These are phyloP conservation scores for Penicillium bialowiezense DNA, from an alignment of 495 filamentous ascomycete species.

Conservation along the genomic window DNA sequence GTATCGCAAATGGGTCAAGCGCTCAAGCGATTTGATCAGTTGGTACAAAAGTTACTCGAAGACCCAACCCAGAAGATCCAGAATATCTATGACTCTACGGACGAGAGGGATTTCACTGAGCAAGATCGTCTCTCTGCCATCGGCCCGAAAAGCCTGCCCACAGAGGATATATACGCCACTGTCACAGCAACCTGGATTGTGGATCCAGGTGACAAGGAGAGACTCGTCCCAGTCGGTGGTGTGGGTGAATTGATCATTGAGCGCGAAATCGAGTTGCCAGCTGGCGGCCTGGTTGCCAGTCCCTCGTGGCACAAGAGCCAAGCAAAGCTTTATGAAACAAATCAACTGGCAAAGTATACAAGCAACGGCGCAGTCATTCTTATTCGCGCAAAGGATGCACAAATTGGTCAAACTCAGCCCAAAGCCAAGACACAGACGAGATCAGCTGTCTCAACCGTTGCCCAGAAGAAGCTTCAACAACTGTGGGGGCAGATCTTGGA, in stretches of 20 bases:
- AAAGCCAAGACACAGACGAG: neutral
- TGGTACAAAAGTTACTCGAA: constrained; percentile 32
- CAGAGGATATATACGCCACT: constrained; percentile 13
- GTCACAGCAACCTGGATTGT: constrained; percentile 35
- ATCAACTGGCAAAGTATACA: constrained; percentile 1
- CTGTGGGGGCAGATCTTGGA: constrained; percentile 1
- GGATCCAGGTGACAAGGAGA: constrained; percentile 26
- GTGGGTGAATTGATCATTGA: constrained; percentile 40
- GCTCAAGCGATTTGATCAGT: constrained; percentile 32
- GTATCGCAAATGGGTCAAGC: constrained; percentile 20
- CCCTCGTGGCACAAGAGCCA: neutral
- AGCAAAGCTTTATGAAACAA: constrained; percentile 17
- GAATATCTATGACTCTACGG: neutral
- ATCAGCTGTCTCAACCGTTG: neutral
- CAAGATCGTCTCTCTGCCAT: constrained; percentile 1
- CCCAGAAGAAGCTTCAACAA: neutral
- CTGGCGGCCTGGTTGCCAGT: neutral
- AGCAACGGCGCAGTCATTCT: neutral
- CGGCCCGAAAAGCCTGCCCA: constrained; percentile 16
- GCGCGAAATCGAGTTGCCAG: neutral
- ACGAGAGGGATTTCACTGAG: neutral
- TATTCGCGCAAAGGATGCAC: constrained; percentile 1
- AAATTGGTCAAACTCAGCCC: neutral
- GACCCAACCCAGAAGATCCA: neutral
- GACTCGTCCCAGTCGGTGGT: constrained; percentile 31